phyloP scores from a whole-genome alignment of 441 rosid species.

The Biscutella laevigata region DNA sequence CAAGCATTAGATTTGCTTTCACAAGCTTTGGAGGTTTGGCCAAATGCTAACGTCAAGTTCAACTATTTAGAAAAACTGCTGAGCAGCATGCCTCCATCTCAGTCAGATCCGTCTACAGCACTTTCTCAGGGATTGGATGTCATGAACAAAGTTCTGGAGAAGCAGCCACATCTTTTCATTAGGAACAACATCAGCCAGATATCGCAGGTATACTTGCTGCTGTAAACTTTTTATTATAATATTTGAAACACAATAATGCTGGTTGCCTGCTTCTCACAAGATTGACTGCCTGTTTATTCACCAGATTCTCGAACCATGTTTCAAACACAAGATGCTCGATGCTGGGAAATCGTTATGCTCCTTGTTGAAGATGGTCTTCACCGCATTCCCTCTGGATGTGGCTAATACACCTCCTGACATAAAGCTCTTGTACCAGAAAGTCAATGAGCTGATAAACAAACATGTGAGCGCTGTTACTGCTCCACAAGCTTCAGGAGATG shows the following conservation, averaged over 20 bases:
- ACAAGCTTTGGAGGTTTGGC: slow-evolving; percentile 98
- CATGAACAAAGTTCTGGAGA: slow-evolving; percentile 98
- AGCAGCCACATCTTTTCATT: slow-evolving; percentile 92
- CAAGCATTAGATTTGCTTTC: slow-evolving; percentile 94
- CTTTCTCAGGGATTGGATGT: slow-evolving; percentile 99
- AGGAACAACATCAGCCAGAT: slow-evolving; percentile 90
- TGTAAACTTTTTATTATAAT: slow-evolving; percentile 11
- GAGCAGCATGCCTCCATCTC: slow-evolving; percentile 85
- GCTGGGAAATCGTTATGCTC: slow-evolving; percentile 94
- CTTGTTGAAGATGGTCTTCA: slow-evolving; percentile 90
- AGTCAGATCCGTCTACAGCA: slow-evolving; percentile 92
- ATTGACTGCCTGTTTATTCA: slow-evolving; percentile 11
- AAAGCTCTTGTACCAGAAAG: slow-evolving; percentile 74
- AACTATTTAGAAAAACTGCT: slow-evolving; percentile 90
- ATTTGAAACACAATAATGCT: slow-evolving; percentile 1
- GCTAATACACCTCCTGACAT: slow-evolving; percentile 65
- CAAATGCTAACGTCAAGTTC: slow-evolving; percentile 93
- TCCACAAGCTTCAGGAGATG: slow-evolving; percentile 70
- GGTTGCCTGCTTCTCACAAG: slow-evolving; percentile 2
- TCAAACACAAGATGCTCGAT: slow-evolving; percentile 90
- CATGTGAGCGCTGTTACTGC: slow-evolving; percentile 63
- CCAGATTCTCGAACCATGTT: slow-evolving; percentile 97
- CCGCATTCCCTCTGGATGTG: slow-evolving; percentile 82
- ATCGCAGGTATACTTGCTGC: slow-evolving; percentile 62
- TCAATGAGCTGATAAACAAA: slow-evolving; percentile 86